Conservation (phyloP, 768 basidiomycete species). For the Macrolepiota dolichaula region DNA sequence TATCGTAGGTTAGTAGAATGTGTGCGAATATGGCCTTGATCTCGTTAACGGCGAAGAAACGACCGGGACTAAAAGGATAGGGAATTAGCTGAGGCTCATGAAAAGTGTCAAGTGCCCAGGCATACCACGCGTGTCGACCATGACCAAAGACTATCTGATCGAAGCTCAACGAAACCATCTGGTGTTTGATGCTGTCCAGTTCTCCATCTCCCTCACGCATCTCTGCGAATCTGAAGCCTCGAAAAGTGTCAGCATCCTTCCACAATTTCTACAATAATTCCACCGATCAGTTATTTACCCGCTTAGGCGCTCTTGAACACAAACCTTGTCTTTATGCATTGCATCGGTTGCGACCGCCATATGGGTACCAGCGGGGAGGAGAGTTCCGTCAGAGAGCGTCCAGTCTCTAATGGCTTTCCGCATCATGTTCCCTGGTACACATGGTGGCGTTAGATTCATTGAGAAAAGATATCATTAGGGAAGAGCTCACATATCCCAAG, state of each 20-base stretch:
- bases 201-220: slow-evolving; percentile 20
- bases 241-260: slow-evolving; percentile 28
- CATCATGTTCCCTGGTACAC: slow-evolving; percentile 11
- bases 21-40: slow-evolving; percentile 35
- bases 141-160: slow-evolving; percentile 28
- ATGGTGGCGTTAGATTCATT: not conserved
- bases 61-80: slow-evolving; percentile 27
- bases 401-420: slow-evolving; percentile 31
- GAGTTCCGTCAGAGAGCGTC: slow-evolving; percentile 36
- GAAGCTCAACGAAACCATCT: slow-evolving; percentile 22
- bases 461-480: too few relatives aligned
- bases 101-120: not conserved
- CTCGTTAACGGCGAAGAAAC: slow-evolving; percentile 37
- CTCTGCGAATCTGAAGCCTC: slow-evolving; percentile 34
- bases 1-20: slow-evolving; percentile 34
- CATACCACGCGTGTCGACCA: slow-evolving; percentile 27
- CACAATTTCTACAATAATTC: not conserved
- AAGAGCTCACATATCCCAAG: not conserved
- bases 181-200: slow-evolving; percentile 19
- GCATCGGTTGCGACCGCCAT: slow-evolving; percentile 21
- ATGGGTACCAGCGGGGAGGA: slow-evolving; percentile 31
- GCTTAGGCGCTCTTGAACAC: not conserved
- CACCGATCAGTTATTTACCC: too few relatives aligned
- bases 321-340: slow-evolving; percentile 21
- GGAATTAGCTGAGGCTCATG: not conserved